These are phyloP conservation scores for Botrytis squamosa DNA, from an alignment of 2,329 filamentous ascomycete species.

Conservation along the genomic window DNA sequence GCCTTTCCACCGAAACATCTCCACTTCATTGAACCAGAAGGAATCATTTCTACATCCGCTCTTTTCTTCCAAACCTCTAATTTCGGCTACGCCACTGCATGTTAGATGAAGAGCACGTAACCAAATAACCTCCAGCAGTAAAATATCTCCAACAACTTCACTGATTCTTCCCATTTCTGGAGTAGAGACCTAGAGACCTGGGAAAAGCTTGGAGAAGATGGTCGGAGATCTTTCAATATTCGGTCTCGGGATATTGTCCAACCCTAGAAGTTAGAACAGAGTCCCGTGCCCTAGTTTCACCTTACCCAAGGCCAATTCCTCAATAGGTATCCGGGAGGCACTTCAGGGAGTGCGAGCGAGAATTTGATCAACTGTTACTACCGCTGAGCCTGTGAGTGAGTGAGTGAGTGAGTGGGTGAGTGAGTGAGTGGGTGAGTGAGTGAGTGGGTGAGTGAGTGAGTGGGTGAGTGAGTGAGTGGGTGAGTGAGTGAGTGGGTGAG, in stretches of 20 bases:
- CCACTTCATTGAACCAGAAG: background rate
- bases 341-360: background rate
- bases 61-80: conserved; percentile 6
- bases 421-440: background rate
- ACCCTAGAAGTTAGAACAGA: background rate
- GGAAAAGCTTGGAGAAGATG: conserved; percentile 12
- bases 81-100: conserved; percentile 1
- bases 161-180: conserved; percentile 2
- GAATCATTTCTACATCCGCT: background rate
- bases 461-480: too few relatives aligned
- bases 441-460: background rate
- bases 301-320: background rate
- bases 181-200: background rate
- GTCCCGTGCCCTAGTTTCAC: conserved; percentile 6
- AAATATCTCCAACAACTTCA: background rate
- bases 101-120: conserved; percentile 12
- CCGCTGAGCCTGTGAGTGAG: background rate
- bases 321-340: background rate
- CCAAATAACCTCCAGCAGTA: background rate
- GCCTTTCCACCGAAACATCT: background rate
- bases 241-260: background rate
- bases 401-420: background rate
- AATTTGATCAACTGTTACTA: background rate
- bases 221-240: conserved; percentile 21
- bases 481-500: background rate